These are phyloP conservation scores for Brassica juncea DNA, from an alignment of 345 rosid species.

Conservation along the genomic window DNA sequence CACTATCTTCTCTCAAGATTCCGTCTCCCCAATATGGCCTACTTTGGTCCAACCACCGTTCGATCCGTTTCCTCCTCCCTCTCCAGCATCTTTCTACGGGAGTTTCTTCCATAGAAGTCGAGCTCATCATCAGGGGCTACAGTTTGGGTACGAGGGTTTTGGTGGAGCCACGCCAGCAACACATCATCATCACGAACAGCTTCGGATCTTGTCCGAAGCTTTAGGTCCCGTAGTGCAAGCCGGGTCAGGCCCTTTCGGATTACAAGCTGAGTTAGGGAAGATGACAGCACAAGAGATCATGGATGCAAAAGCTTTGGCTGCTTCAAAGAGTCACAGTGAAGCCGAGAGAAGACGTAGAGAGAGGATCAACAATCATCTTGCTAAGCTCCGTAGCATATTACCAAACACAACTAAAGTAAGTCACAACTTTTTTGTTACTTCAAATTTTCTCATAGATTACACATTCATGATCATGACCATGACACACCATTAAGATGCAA, in stretches of 20 bases:
- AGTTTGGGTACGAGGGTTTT: slow-evolving; percentile 51
- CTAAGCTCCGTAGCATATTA: slow-evolving; percentile 88
- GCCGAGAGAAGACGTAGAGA: slow-evolving; percentile 96
- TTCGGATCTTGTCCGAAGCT: slow-evolving; percentile 77
- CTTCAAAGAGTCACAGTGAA: slow-evolving; percentile 96
- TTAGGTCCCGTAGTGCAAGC: slow-evolving; percentile 68
- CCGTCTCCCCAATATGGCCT: slow-evolving; percentile 52
- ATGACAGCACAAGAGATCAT: slow-evolving; percentile 96
- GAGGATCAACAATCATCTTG: slow-evolving; percentile 94
- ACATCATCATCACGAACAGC: slow-evolving; percentile 59
- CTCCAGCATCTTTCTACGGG: slow-evolving; percentile 65
- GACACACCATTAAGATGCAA: slow-evolving; percentile 2
- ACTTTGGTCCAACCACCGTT: slow-evolving; percentile 30
- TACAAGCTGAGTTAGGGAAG: slow-evolving; percentile 80
- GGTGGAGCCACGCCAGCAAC: slow-evolving; percentile 40
- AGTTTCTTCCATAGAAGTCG: slow-evolving; percentile 56
- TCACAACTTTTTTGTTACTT: background rate
- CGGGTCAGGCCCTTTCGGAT: slow-evolving; percentile 68
- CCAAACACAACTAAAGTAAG: slow-evolving; percentile 99
- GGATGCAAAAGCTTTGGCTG: slow-evolving; percentile 99
- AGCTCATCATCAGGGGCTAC: slow-evolving; percentile 43
- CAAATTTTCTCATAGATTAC: background rate
- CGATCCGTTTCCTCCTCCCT: slow-evolving; percentile 55
- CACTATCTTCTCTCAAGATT: slow-evolving; percentile 54
- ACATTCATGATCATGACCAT: slow-evolving; percentile 18